phyloP scores from a whole-genome alignment of 2,329 filamentous ascomycete genomes.

The Huntiella omanensis region DNA sequence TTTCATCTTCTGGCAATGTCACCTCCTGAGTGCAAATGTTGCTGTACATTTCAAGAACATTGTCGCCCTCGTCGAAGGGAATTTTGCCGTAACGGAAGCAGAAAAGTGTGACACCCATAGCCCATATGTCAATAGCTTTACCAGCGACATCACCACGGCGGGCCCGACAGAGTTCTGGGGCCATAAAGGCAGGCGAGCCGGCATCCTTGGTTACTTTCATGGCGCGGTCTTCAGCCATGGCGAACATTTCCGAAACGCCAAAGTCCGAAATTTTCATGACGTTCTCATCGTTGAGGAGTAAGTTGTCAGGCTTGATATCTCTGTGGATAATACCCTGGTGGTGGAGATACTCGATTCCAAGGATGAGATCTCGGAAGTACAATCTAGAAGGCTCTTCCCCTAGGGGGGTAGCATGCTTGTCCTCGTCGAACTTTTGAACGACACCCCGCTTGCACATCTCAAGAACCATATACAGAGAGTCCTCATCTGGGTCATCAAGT shows the following conservation, averaged over 20 bases:
- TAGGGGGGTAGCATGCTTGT: slow-evolving; percentile 66
- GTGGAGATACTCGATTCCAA: slow-evolving; percentile 94
- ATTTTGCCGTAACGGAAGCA: slow-evolving; percentile 78
- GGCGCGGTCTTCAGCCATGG: slow-evolving; percentile 45
- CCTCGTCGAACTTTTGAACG: slow-evolving; percentile 87
- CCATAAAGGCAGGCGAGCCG: slow-evolving; percentile 84
- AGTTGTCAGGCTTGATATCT: slow-evolving; percentile 96
- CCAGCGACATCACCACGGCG: slow-evolving; percentile 79
- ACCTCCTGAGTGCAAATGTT: slow-evolving; percentile 59
- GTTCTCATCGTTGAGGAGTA: slow-evolving; percentile 66
- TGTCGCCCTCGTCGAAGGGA: slow-evolving; percentile 58
- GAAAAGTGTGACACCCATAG: slow-evolving; percentile 90
- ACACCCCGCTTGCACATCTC: slow-evolving; percentile 99
- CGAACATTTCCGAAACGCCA: slow-evolving; percentile 98
- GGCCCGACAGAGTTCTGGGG: slow-evolving; percentile 75
- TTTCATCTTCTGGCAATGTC: slow-evolving; percentile 41
- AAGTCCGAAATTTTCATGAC: slow-evolving; percentile 97
- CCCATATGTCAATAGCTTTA: slow-evolving; percentile 88
- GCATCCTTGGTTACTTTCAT: slow-evolving; percentile 91
- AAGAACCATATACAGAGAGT: slow-evolving; percentile 95
- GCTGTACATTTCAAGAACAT: slow-evolving; percentile 71
- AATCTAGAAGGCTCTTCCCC: slow-evolving; percentile 62
- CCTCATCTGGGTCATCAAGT: slow-evolving; percentile 83
- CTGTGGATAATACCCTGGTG: slow-evolving; percentile 87
- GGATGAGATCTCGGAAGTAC: slow-evolving; percentile 87